Conservation (phyloP, 192 early-diverging fungal genomes). For the Linderina pennispora region DNA sequence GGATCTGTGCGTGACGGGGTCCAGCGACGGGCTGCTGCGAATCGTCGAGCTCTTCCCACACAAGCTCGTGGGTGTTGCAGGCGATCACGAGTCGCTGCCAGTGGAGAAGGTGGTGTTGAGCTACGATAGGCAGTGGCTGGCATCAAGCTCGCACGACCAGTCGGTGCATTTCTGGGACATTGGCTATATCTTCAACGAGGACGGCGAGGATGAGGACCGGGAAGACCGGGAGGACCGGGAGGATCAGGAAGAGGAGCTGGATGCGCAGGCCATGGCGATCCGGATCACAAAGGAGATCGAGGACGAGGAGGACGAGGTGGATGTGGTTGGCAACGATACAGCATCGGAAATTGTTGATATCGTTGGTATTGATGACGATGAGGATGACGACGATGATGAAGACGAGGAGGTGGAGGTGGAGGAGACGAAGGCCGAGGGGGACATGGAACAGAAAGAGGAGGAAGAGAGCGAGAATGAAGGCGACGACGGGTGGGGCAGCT, state of each 20-base stretch:
- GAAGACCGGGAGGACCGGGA: too few relatives aligned
- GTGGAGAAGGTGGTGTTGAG: conserved; percentile 76
- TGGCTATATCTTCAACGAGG: conserved; percentile 54
- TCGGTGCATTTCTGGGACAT: conserved; percentile 87
- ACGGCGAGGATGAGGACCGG: conserved; percentile 40
- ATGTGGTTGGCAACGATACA: conserved; percentile 32
- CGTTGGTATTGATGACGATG: neutral
- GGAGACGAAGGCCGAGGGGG: conserved; percentile 1
- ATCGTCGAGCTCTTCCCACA: conserved; percentile 88
- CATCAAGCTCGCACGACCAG: conserved; percentile 81
- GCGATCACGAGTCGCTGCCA: conserved; percentile 84
- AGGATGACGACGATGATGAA: neutral
- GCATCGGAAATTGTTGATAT: neutral
- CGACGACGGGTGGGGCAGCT: conserved; percentile 31
- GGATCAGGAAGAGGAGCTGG: conserved; percentile 6
- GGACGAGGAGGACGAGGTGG: conserved; percentile 15
- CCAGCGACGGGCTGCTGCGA: conserved; percentile 84
- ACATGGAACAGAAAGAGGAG: neutral
- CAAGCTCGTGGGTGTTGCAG: conserved; percentile 80
- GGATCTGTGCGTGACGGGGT: conserved; percentile 80
- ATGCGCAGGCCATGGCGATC: conserved; percentile 40
- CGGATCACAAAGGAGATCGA: conserved; percentile 35
- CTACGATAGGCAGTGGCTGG: conserved; percentile 68
- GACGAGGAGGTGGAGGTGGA: neutral
- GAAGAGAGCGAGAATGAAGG: conserved; percentile 1